Evolutionary conservation across 768 basidiomycete species (phyloP).

Genomic region (Russula abietina): DNA sequence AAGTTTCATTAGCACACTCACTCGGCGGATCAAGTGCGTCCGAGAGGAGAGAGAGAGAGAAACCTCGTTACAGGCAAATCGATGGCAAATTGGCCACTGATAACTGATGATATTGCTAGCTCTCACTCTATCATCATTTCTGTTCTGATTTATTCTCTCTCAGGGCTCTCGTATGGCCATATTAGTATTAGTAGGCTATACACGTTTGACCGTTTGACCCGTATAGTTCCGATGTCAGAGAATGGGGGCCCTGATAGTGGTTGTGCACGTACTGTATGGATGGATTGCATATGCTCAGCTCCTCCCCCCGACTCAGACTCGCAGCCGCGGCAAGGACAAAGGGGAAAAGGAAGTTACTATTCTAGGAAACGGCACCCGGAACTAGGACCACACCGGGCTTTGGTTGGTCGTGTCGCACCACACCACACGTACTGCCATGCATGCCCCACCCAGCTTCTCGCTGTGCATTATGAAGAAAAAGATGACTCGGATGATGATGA

Average conservation of each 20-base stretch:
- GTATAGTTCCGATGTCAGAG: no score
- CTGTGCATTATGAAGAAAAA: no score
- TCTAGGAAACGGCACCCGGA: neutral
- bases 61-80: neutral
- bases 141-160: neutral
- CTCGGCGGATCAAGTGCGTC: constrained; percentile 9
- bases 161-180: neutral
- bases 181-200: no score
- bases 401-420: no score
- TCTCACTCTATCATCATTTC: no score
- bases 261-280: no score
- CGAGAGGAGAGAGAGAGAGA: neutral
- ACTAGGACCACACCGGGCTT: neutral
- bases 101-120: no score
- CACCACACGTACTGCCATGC: no score
- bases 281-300: no score
- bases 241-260: neutral
- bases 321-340: neutral
- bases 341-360: neutral
- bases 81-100: neutral
- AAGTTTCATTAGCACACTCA: neutral
- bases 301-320: no score
- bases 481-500: constrained; percentile 8
- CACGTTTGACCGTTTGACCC: no score
- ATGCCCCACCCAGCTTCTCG: no score